These are phyloP conservation scores for Chaetomiaceae sp. DNA, from an alignment of 2,329 filamentous ascomycete genomes.

Conservation along the genomic window DNA sequence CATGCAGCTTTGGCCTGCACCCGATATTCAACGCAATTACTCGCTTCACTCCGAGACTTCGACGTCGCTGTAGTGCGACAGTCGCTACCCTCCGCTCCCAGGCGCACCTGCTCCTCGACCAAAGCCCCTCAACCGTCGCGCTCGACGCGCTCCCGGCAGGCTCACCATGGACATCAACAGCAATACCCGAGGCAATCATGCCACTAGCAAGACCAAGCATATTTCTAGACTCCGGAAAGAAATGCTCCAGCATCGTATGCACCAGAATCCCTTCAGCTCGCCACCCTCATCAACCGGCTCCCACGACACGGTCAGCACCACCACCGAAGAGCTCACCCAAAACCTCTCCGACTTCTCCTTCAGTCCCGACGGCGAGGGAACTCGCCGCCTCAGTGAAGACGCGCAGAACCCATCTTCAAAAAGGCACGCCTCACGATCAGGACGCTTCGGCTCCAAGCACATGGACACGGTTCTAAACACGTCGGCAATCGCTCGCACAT, in stretches of 20 bases:
- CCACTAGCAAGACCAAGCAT: constrained; percentile 25
- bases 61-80: background rate
- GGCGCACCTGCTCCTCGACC: constrained; percentile 10
- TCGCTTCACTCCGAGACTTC: background rate
- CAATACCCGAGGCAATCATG: constrained; percentile 21
- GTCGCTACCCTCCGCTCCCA: background rate
- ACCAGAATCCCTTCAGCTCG: constrained; percentile 51
- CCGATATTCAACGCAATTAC: background rate
- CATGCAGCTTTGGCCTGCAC: constrained; percentile 6
- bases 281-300: constrained; percentile 55
- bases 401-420: constrained; percentile 31
- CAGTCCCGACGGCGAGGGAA: constrained; percentile 51
- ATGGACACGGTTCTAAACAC: constrained; percentile 33
- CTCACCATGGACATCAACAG: constrained; percentile 28
- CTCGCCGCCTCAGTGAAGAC: constrained; percentile 46
- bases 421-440: constrained; percentile 22
- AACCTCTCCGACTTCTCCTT: constrained; percentile 51
- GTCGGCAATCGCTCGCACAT: constrained; percentile 41
- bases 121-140: constrained; percentile 5
- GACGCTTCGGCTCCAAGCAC: constrained; percentile 27
- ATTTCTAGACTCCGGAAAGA: constrained; percentile 37
- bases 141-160: constrained; percentile 19
- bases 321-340: constrained; percentile 49
- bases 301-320: constrained; percentile 53
- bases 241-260: constrained; percentile 48